Evolutionary conservation across 768 basidiomycete species (phyloP), one percentile per base, ranked within the genome.

Genomic region (Lactarius hatsudake): DNA sequence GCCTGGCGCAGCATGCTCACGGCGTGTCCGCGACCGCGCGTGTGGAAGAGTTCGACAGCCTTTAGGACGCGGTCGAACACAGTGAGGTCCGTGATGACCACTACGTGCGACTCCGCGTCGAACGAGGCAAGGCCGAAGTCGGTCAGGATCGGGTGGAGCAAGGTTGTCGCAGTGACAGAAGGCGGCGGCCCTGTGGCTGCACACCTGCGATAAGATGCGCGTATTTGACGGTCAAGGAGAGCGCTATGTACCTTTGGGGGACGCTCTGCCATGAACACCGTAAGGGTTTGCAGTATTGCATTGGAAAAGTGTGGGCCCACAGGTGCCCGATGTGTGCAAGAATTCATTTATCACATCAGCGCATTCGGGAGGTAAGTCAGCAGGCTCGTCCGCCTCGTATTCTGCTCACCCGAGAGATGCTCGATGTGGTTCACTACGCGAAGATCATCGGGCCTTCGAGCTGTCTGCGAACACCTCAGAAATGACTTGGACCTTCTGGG

Each of bases 301-400:
- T 98, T 98, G 1, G 96, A 98, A 79, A 98, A 99, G 57, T 94
- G 83, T 20, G 90, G 92, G 2, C 96, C 96, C 78, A 98, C 89
- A 4, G 95, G 94, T 7, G 94, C 94, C 91, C 94, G 98, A 71
- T 98, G 97, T 95, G 67, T 43, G 54, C 13, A 71, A 59, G 5
- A 53, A 53, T 3, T 45, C 40, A 17, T 15, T 12, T 0, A 56
- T 51, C 61, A 63, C 23, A 5, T 42, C 30, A 40, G 20, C 30
- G 32, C n/a, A 42, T 38, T 62, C 51, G 1, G 42, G 26, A 56
- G 8, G 34, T 5, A 9, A 34, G 34, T 34, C 9, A 3, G 7
- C 38, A 36, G 13, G 13, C 5, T 40, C 38, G 15, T 40, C 38
- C 38, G 38, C 15, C 15, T 18, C 18, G 8, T 55, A 5, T 17